These are phyloP conservation scores for Salvia sclarea DNA, from an alignment of 305 asterid genomes.

Conservation along the genomic window DNA sequence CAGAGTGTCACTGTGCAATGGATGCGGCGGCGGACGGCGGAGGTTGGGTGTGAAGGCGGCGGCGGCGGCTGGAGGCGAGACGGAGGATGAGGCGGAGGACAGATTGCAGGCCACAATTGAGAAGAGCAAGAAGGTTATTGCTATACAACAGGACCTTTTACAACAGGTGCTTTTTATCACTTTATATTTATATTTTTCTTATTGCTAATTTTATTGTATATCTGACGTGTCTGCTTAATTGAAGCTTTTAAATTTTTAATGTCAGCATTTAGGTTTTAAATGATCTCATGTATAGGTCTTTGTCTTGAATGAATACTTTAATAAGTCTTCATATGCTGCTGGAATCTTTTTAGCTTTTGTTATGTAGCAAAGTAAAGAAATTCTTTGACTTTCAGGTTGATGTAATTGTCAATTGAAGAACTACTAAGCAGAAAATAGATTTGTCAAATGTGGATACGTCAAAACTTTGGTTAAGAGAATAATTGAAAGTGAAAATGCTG, in stretches of 20 bases:
- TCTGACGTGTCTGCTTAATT: not conserved
- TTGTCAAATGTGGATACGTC: constrained; percentile 1
- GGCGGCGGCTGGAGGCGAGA: constrained; percentile 39
- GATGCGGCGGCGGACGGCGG: constrained; percentile 36
- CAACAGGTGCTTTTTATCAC: constrained; percentile 52
- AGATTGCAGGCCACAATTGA: constrained; percentile 68
- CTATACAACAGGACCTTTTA: constrained; percentile 66
- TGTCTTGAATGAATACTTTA: not conserved
- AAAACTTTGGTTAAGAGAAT: not conserved
- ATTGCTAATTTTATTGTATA: not conserved
- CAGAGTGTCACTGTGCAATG: constrained; percentile 43
- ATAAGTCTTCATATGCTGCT: constrained; percentile 2
- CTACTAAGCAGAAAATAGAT: not conserved
- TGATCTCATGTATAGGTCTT: not conserved
- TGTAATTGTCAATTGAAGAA: constrained; percentile 12
- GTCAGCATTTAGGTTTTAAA: not conserved
- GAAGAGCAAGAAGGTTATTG: constrained; percentile 77
- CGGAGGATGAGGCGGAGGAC: constrained; percentile 55
- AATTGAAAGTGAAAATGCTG: not conserved
- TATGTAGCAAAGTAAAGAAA: not conserved
- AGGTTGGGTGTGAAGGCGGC: constrained; percentile 53
- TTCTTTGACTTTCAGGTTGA: not conserved
- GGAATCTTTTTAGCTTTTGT: not conserved
- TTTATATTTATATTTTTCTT: not conserved
- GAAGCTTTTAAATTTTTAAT: not conserved